These are phyloP conservation scores for Suillus sp. DNA, from an alignment of 768 basidiomycete genomes.

Conservation along the genomic window DNA sequence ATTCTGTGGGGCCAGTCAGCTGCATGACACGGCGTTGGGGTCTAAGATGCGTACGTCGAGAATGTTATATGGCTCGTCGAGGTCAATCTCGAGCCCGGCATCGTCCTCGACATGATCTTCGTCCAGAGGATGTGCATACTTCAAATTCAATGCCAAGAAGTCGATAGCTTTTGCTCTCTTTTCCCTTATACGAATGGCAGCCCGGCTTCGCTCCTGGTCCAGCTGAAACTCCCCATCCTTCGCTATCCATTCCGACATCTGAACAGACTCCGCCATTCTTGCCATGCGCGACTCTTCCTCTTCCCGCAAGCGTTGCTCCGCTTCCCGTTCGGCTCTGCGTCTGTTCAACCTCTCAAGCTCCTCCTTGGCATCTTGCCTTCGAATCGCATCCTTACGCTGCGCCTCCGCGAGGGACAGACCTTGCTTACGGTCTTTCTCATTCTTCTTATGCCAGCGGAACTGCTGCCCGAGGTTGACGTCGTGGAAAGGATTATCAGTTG, in stretches of 20 bases:
- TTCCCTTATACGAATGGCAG: slow-evolving; percentile 93
- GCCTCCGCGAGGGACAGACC: slow-evolving; percentile 81
- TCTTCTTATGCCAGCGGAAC: slow-evolving; percentile 99
- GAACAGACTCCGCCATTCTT: slow-evolving; percentile 88
- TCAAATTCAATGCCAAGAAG: slow-evolving; percentile 93
- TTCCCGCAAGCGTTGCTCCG: slow-evolving; percentile 83
- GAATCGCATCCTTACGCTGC: slow-evolving; percentile 73
- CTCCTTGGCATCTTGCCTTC: slow-evolving; percentile 90
- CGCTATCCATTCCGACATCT: slow-evolving; percentile 97
- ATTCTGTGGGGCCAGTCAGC: slow-evolving; percentile 52
- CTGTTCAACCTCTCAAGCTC: slow-evolving; percentile 91
- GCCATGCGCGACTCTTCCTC: slow-evolving; percentile 92
- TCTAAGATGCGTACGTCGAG: slow-evolving; percentile 69
- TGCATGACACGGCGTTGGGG: neutral
- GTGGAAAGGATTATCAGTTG: slow-evolving; percentile 97
- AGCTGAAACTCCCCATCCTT: slow-evolving; percentile 98
- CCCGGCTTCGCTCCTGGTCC: slow-evolving; percentile 88
- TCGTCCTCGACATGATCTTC: slow-evolving; percentile 81
- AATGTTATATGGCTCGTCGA: slow-evolving; percentile 98
- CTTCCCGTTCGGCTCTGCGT: slow-evolving; percentile 89
- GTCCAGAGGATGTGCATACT: slow-evolving; percentile 77
- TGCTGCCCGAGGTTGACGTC: slow-evolving; percentile 95
- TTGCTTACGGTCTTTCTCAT: slow-evolving; percentile 90
- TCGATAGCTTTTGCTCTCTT: slow-evolving; percentile 99
- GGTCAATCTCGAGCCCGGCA: slow-evolving; percentile 92